These are phyloP conservation scores for Pilobolus umbonatus DNA, from an alignment of 192 early-diverging fungal genomes.

Conservation along the genomic window DNA sequence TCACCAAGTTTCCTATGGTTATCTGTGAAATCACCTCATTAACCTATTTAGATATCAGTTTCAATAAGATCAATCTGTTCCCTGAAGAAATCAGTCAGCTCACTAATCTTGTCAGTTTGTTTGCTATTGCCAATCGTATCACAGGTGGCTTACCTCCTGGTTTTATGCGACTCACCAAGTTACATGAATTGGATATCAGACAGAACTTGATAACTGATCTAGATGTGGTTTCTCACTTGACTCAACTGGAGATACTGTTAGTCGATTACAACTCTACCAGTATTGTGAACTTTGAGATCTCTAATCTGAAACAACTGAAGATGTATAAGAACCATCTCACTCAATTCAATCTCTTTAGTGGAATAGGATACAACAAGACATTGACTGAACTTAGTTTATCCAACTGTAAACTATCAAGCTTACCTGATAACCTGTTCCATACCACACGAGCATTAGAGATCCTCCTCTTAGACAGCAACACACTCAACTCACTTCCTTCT, in stretches of 20 bases:
- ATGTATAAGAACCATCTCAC: conserved; percentile 69
- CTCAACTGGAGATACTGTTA: conserved; percentile 54
- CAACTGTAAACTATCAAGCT: conserved; percentile 63
- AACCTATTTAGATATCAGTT: conserved; percentile 71
- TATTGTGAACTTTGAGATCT: conserved; percentile 54
- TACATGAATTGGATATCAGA: conserved; percentile 75
- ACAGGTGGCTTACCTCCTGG: conserved; percentile 61
- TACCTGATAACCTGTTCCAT: conserved; percentile 57
- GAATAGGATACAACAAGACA: background rate
- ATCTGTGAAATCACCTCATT: conserved; percentile 58
- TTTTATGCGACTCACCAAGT: conserved; percentile 50
- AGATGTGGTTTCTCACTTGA: conserved; percentile 49
- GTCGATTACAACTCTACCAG: conserved; percentile 73
- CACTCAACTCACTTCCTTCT: conserved; percentile 59
- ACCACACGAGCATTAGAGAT: conserved; percentile 50
- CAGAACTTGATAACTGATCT: conserved; percentile 75
- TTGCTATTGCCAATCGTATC: conserved; percentile 74
- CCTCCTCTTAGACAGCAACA: conserved; percentile 66
- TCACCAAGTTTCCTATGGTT: conserved; percentile 60
- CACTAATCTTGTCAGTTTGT: conserved; percentile 49
- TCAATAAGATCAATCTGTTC: conserved; percentile 74
- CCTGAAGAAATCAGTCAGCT: conserved; percentile 71
- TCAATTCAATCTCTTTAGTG: conserved; percentile 48
- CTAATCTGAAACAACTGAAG: conserved; percentile 49
- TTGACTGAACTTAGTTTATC: conserved; percentile 54